Evolutionary conservation across 169 alveolate genomes (phyloP), one percentile per base, ranked within the genome.

Genomic region (Miamiensis avidus): DNA sequence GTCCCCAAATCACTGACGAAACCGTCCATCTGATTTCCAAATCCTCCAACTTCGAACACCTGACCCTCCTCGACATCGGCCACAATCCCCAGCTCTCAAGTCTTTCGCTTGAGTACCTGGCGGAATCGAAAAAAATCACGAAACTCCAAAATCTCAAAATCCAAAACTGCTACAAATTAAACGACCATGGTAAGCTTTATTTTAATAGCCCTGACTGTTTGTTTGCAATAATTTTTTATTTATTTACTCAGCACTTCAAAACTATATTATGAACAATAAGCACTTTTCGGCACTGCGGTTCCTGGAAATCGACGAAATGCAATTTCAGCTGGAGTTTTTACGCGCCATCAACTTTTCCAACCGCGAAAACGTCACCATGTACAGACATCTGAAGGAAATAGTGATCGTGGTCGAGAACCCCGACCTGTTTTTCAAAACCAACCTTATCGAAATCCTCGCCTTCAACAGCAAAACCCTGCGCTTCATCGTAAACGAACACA

Each of bases 271-370:
- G 69, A 49, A 49, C 20, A 20, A 11, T 49, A 11, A 4, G 20
- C 4, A 79, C 64, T 49, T 79, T 79, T 79, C 34, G n/a, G 64
- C 34, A 34, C 64, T 79, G 29, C n/a, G 64, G 65, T 34, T 49
- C 0, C 49, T 79, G 1, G 49, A 33, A 25, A 11, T 79, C 29
- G 84, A 79, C 31, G 84, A 64, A 25, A 0, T 25, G 28, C 29
- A 79, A 64, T 79, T 34, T 64, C 20, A 34, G 26, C 26, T 79
- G 65, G 28, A 64, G n/a, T 1, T 79, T n/a, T 0, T 79, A 16
- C 1, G 75, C 0, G 28, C 65, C 31, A 64, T 79, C n/a, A 79
- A 79, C 28, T 79, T 79, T 30, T 49, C 77, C 4, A 34, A 79
- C 64, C 28, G 29, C 6, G 29, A 79, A 1, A 79, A 72, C 25